Base-by-base conservation (phyloP, 352 stramenopile species). In the Pilasporangium apinafurcum region DNA sequence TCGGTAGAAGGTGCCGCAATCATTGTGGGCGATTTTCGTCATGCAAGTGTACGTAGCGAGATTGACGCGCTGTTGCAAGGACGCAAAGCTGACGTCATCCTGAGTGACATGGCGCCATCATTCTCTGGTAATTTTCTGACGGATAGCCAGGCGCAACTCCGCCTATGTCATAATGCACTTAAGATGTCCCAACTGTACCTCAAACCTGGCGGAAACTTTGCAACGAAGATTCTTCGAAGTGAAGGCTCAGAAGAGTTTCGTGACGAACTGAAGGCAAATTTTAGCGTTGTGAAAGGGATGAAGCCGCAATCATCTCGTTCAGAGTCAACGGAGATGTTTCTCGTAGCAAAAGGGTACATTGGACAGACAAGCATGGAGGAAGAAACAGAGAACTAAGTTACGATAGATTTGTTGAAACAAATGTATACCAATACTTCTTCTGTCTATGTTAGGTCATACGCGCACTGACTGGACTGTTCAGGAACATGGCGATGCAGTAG, bases 91-190 rank as follows among this genome's bases (percentile, higher is more conserved):
- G 75, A 90, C 53, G 80, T 92, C 18, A 76, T 95, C 39, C 67
- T 95, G 20, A 94, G 83, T 48, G 83, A 95, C 66, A 95, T 95
- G 83, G 83, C 83, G 35, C 81, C 83, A 31, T 78, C 74, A 30
- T 92, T 93, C 59, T 81, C 75, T 4, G 83, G 83, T 34, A 83
- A 75, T 34, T 79, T 81, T 44, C 62, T 88, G 34, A 67, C 64
- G 4, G 83, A 95, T 62, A 78, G 76, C 32, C 71, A 92, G 38
- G 61, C 74, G 21, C 82, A 93, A 49, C 48, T 95, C 31, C 62
- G 83, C n/a, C 65, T 95, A 18, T 92, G 80, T 48, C 65, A 90
- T 47, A 92, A 92, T 40, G 83, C 83, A 22, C 64, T 93, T 35
- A 77, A 80, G 47, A 92, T 92, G 75, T 79, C 83, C 1, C 68